A percentile compares a stretch with the other conserved stretches of the same genome.
Conservation (phyloP, 2,329 filamentous ascomycete genomes). For the Aspergillus amoenus region DNA sequence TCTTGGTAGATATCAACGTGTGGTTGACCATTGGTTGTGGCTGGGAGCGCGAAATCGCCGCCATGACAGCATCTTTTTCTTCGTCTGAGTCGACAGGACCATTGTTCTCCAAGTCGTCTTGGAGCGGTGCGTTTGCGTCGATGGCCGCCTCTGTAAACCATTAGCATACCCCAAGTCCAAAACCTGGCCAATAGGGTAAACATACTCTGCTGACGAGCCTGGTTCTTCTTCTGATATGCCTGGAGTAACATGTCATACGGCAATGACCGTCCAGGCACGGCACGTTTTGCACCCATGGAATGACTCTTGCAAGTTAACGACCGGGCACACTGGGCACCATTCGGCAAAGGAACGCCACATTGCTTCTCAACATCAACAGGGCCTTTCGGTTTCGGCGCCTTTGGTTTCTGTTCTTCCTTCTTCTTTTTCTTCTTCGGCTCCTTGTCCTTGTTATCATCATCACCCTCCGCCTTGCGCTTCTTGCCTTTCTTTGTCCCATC, state of each 20-base stretch:
- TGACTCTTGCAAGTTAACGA: constrained; percentile 93
- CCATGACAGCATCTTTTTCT: constrained; percentile 87
- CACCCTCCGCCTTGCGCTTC: constrained; percentile 72
- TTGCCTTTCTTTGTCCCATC: constrained; percentile 65
- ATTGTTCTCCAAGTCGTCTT: constrained; percentile 80
- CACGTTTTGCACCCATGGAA: constrained; percentile 89
- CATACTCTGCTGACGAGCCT: constrained; percentile 94
- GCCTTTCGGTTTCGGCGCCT: constrained; percentile 80
- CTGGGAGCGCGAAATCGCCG: constrained; percentile 69
- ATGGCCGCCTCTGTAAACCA: constrained; percentile 74
- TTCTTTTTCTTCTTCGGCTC: constrained; percentile 89
- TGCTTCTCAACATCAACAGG: constrained; percentile 93
- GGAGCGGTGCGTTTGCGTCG: constrained; percentile 86
- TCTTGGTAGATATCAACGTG: constrained; percentile 47
- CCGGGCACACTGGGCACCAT: constrained; percentile 81
- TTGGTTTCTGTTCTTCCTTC: constrained; percentile 86
- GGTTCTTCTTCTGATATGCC: constrained; percentile 95
- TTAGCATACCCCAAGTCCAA: constrained; percentile 2
- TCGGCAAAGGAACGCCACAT: constrained; percentile 82
- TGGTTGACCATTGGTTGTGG: constrained; percentile 76
- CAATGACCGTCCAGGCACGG: constrained; percentile 79
- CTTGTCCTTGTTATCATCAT: constrained; percentile 70
- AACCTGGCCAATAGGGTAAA: constrained; percentile 21
- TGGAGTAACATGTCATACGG: constrained; percentile 91
- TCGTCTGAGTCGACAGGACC: constrained; percentile 90